Percentiles rank a stretch among this genome's conserved stretches.
Evolutionary conservation across 1,284 basidiomycete genomes (phyloP).

Genomic region (Marasmius fiardii): DNA sequence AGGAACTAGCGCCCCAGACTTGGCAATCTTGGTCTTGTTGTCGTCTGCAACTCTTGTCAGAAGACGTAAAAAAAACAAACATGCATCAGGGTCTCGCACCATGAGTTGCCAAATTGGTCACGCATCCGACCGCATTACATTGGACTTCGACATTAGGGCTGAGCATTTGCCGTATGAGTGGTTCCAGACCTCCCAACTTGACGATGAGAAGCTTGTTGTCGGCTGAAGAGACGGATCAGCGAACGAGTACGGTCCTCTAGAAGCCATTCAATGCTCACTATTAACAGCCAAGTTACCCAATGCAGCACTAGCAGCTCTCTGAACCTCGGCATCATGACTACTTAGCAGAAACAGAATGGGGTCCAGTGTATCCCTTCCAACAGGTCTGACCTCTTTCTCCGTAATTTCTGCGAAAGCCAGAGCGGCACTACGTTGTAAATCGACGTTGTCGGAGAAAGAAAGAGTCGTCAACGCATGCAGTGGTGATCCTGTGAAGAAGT

Average conservation of each 20-base stretch:
- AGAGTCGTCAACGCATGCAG: slow-evolving; percentile 94
- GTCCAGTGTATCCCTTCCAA: slow-evolving; percentile 96
- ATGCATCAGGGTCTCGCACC: slow-evolving; percentile 47
- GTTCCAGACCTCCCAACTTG: slow-evolving; percentile 96
- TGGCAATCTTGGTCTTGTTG: slow-evolving; percentile 99
- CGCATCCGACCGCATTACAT: slow-evolving; percentile 99
- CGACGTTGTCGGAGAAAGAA: slow-evolving; percentile 99
- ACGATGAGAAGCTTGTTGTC: slow-evolving; percentile 99
- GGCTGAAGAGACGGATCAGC: slow-evolving; percentile 46
- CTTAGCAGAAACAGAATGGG: slow-evolving; percentile 97
- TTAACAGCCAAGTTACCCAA: slow-evolving; percentile 98
- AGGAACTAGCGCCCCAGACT: slow-evolving; percentile 96
- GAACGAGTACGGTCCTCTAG: slow-evolving; percentile 15
- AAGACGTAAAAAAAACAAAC: neutral
- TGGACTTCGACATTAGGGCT: slow-evolving; percentile 99
- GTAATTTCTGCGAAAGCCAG: slow-evolving; percentile 99
- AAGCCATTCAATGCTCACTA: slow-evolving; percentile 55
- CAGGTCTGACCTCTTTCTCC: slow-evolving; percentile 98
- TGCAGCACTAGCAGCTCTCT: slow-evolving; percentile 97
- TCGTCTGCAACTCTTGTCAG: slow-evolving; percentile 61
- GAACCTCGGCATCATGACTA: slow-evolving; percentile 98
- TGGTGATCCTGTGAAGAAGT: slow-evolving; percentile 93
- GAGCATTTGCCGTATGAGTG: slow-evolving; percentile 98
- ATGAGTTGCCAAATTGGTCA: slow-evolving; percentile 98
- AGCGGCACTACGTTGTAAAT: slow-evolving; percentile 96